phyloP scores from a whole-genome alignment of 495 filamentous ascomycete species.

The Penicillium parvum region DNA sequence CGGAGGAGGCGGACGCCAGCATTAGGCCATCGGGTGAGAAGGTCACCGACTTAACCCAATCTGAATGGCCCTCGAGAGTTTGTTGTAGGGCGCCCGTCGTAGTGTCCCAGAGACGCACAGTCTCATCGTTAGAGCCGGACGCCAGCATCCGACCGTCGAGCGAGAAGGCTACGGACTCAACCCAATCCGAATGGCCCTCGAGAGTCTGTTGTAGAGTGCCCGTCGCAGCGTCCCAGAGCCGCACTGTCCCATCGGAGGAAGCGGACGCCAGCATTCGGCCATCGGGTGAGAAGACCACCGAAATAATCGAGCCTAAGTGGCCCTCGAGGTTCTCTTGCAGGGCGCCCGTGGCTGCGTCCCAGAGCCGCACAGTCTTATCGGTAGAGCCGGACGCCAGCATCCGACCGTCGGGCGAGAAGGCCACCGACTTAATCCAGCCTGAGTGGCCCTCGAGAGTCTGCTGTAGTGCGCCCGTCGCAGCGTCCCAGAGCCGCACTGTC shows the following conservation, averaged over 20 bases:
- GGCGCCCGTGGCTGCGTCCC: constrained; percentile 21
- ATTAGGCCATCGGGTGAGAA: too few species aligned
- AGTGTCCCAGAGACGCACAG: neutral
- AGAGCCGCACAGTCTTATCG: constrained; percentile 26
- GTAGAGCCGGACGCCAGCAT: constrained; percentile 26
- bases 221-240: too few species aligned
- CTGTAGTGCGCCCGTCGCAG: constrained; percentile 9
- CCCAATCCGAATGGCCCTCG: too few species aligned
- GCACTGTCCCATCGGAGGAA: constrained; percentile 23
- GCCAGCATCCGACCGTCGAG: too few species aligned
- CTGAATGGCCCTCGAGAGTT: constrained; percentile 18
- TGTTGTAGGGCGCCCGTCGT: neutral
- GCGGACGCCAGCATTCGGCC: constrained; percentile 24
- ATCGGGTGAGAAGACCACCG: constrained; percentile 19
- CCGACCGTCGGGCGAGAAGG: constrained; percentile 20
- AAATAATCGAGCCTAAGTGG: neutral
- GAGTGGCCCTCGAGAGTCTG: constrained; percentile 24
- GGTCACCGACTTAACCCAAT: constrained; percentile 7
- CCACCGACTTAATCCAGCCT: constrained; percentile 5
- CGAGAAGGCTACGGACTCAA: too few species aligned
- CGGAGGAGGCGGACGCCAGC: too few species aligned
- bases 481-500: constrained; percentile 32
- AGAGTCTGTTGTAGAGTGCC: too few species aligned
- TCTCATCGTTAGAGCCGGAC: too few species aligned
- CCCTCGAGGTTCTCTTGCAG: constrained; percentile 14